Conservation (phyloP, 805 yeast species). For the Metschnikowia sp. region DNA sequence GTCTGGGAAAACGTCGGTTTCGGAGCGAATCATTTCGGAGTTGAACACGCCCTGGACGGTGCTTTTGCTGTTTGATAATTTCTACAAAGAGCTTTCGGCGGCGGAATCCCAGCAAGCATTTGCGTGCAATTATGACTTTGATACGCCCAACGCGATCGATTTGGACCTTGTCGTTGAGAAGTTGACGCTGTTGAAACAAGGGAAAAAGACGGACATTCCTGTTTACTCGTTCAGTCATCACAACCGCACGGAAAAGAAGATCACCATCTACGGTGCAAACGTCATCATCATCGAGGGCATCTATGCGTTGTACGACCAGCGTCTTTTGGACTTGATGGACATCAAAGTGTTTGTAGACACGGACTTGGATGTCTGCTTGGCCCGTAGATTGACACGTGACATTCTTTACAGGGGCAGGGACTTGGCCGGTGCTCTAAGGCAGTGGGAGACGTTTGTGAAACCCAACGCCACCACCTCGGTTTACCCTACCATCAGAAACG, state of each 20-base stretch:
- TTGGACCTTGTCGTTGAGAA: constrained; percentile 65
- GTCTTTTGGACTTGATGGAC: constrained; percentile 74
- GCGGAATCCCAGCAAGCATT: constrained; percentile 67
- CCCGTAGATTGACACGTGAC: constrained; percentile 84
- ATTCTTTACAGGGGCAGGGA: constrained; percentile 85
- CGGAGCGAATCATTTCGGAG: constrained; percentile 73
- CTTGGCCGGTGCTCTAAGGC: constrained; percentile 73
- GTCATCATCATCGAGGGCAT: constrained; percentile 92
- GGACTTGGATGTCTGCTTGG: constrained; percentile 87
- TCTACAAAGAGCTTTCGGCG: constrained; percentile 68
- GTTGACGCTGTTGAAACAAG: constrained; percentile 64
- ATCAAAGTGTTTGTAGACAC: constrained; percentile 90
- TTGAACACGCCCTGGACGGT: constrained; percentile 93
- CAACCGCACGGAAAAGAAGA: constrained; percentile 61
- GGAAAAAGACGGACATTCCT: constrained; percentile 45
- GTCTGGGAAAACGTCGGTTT: constrained; percentile 92
- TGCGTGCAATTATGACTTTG: constrained; percentile 75
- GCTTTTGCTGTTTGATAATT: constrained; percentile 83
- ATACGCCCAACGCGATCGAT: constrained; percentile 81
- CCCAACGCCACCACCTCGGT: constrained; percentile 82
- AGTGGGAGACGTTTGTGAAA: constrained; percentile 89
- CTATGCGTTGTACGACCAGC: constrained; percentile 70
- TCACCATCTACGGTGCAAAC: constrained; percentile 88
- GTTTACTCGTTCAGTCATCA: constrained; percentile 64
- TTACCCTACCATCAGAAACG: constrained; percentile 69